Evolutionary conservation across 129 eudicot species (phyloP).

Genomic region (Deinandra increscens): DNA sequence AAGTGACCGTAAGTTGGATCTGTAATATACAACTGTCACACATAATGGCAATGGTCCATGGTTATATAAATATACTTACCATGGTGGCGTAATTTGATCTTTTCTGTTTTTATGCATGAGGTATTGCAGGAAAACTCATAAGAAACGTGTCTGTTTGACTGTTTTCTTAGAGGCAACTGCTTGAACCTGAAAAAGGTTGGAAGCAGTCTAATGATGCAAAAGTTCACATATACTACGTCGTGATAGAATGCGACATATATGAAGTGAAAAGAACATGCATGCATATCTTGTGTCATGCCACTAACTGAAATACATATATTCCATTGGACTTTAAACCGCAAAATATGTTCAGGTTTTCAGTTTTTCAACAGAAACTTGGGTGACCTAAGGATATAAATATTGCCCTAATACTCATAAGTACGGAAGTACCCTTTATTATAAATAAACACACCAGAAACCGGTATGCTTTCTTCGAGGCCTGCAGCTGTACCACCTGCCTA

Average conservation of each 20-base stretch:
- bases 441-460: neutral
- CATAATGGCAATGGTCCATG: constrained; percentile 20
- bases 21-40: constrained; percentile 23
- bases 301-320: neutral
- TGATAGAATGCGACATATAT: neutral
- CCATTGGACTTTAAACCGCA: neutral
- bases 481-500: constrained; percentile 51
- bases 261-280: neutral
- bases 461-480: constrained; percentile 12
- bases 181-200: neutral
- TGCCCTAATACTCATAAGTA: no score
- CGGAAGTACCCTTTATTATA: neutral
- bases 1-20: constrained; percentile 14
- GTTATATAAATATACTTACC: neutral
- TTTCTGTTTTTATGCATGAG: neutral
- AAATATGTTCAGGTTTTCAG: neutral
- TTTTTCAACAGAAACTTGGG: neutral
- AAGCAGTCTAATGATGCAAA: neutral
- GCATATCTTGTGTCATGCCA: neutral
- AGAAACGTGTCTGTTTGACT: neutral
- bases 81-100: neutral
- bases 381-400: neutral
- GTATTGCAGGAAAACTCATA: neutral
- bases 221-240: neutral
- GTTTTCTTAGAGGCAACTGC: neutral